These are phyloP conservation scores for Saturnispora halmiae DNA, from an alignment of 805 yeast species.

Conservation along the genomic window DNA sequence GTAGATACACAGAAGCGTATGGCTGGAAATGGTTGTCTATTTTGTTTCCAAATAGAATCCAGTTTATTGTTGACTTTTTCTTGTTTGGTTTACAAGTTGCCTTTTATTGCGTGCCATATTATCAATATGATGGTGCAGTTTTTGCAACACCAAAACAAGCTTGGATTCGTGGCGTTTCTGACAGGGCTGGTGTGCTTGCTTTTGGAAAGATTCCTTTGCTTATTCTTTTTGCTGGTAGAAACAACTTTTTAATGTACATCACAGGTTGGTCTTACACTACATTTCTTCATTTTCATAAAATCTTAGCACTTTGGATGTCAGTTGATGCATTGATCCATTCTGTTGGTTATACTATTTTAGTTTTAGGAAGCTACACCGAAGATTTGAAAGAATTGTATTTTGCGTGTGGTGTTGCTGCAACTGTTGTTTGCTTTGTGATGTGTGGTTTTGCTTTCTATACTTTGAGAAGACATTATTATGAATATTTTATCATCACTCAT, in stretches of 20 bases:
- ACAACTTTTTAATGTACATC: slow-evolving; percentile 34
- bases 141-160: slow-evolving; percentile 26
- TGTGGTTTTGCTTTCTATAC: slow-evolving; percentile 40
- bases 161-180: slow-evolving; percentile 22
- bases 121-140: slow-evolving; percentile 12
- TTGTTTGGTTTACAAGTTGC: slow-evolving; percentile 11
- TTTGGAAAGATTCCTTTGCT: slow-evolving; percentile 33
- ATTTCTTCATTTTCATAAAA: slow-evolving; percentile 51
- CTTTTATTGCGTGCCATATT: slow-evolving; percentile 8
- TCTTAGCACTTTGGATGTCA: slow-evolving; percentile 47
- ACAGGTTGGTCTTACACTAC: slow-evolving; percentile 36
- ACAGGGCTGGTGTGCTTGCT: slow-evolving; percentile 33
- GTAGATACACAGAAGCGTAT: slow-evolving; percentile 13
- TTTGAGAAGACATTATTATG: slow-evolving; percentile 50
- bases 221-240: slow-evolving; percentile 41
- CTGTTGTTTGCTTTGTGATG: slow-evolving; percentile 35
- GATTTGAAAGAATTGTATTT: slow-evolving; percentile 13
- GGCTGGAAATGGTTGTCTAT: slow-evolving; percentile 14
- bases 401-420: slow-evolving; percentile 32
- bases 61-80: slow-evolving; percentile 7
- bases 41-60: slow-evolving; percentile 10
- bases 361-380: slow-evolving; percentile 8
- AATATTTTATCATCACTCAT: slow-evolving; percentile 48
- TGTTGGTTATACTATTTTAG: slow-evolving; percentile 24
- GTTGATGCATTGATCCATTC: slow-evolving; percentile 34